Base-by-base conservation (phyloP, 169 alveolate species). In the Plasmodium relictum region DNA sequence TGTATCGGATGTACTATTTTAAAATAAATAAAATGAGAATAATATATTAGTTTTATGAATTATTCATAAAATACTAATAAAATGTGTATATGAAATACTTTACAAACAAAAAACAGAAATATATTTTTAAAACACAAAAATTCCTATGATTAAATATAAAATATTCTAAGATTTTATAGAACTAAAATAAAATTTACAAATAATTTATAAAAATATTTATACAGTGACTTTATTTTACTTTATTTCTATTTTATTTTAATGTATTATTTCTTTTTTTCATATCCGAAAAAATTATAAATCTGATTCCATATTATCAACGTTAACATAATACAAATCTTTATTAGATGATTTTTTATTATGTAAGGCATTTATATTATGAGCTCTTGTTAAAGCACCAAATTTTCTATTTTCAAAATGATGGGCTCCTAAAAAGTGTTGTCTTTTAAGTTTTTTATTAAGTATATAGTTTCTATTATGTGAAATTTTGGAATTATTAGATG, bases 401-500 rank as follows among this genome's bases (percentile, higher is more conserved):
- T 12, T 61, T 39, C 26, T 63, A 18, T 44, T 54, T 18, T 41
- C 88, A 45, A 44, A 62, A 18, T 41, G 22, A 24, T 62, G 37
- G 6, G 66, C 26, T 22, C 45, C 65, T 61, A 68, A 52, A 39
- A 87, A n/a, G 73, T 89, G 63, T 74, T 62, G 85, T 48, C 87
- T 69, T 86, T 78, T 6, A 65, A 92, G 45, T 92, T 94, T 74
- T 78, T 93, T 56, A 92, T 94, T 73, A 85, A 92, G 26, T 90
- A 88, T n/a, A 50, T 88, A 58, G 85, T 88, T 59, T 73, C 85
- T 59, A 62, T 89, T 73, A 89, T 92, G 61, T 88, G 93, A 10
- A 70, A 56, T 66, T 52, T 74, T 71, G 9, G 93, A 74, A 65
- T 78, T 86, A 52, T 48, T 86, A 22, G 70, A 59, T n/a, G 88